These are phyloP conservation scores for Blastosporella zonata DNA, from an alignment of 1,284 basidiomycete species.

Conservation along the genomic window DNA sequence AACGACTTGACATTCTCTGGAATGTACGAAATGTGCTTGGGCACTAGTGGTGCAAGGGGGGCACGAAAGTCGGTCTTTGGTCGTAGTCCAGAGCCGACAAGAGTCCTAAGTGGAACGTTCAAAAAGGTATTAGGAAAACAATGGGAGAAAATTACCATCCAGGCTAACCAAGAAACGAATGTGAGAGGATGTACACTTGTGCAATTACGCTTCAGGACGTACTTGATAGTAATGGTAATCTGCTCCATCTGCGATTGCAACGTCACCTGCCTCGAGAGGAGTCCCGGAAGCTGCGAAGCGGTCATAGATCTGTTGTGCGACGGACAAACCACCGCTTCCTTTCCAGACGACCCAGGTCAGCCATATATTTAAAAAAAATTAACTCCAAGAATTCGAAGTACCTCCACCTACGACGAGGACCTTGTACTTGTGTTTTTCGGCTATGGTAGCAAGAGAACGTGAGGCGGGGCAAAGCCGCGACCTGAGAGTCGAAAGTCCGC, in stretches of 20 bases:
- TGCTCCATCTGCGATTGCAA: slow-evolving; percentile 80
- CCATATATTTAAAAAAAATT: background rate
- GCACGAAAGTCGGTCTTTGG: slow-evolving; percentile 65
- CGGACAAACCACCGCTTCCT: slow-evolving; percentile 78
- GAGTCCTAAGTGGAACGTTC: slow-evolving; percentile 59
- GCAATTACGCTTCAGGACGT: slow-evolving; percentile 18
- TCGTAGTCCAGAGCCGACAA: slow-evolving; percentile 87
- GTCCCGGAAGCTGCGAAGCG: slow-evolving; percentile 72
- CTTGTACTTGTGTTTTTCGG: slow-evolving; percentile 46
- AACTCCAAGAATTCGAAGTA: slow-evolving; percentile 25
- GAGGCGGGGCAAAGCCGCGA: background rate
- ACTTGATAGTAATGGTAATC: slow-evolving; percentile 81
- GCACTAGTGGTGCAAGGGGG: slow-evolving; percentile 69
- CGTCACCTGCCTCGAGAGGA: slow-evolving; percentile 68
- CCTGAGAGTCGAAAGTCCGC: slow-evolving; percentile 5
- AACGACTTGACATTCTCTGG: slow-evolving; percentile 75
- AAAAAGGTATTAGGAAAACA: background rate
- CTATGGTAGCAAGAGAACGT: slow-evolving; percentile 12
- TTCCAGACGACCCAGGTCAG: slow-evolving; percentile 13
- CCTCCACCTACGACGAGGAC: slow-evolving; percentile 68
- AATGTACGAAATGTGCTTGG: slow-evolving; percentile 73
- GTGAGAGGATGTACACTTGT: slow-evolving; percentile 3
- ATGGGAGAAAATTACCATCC: slow-evolving; percentile 56
- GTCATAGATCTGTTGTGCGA: slow-evolving; percentile 80
- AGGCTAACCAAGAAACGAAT: slow-evolving; percentile 48